Evolutionary conservation across 2,329 filamentous ascomycete genomes (phyloP), one percentile per base, ranked within the genome.

Genomic region (Dothideomycetes sp.): DNA sequence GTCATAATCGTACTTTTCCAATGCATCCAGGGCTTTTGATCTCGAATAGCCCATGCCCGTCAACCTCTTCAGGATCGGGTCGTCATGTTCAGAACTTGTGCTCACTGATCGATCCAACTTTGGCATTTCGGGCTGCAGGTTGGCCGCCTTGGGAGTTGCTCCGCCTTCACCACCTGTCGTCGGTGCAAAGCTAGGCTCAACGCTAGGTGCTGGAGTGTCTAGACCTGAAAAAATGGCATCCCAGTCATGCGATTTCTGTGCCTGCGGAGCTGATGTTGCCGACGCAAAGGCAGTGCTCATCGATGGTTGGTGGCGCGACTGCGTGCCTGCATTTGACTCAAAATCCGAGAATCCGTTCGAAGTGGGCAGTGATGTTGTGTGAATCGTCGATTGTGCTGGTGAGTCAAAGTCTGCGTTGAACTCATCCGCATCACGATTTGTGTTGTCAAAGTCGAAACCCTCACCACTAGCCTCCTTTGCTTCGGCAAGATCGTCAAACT

Each of bases 1-100:
- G 61, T 95, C 91, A 64, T 96, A 95, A 65, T 96, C 87, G 59
- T 84, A 94, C 61, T 89, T 88, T 69, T 96, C 89, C 57, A 96
- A 65, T 17, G 91, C 89, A 35, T 71, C 70, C 24, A 95, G 65
- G 12, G 86, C 83, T 36, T 84, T 78, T 6, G 70, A 67, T 20
- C 89, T 73, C 4, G 77, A 64, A 58, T 93, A 96, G 1, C 89
- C 89, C 87, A 96, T 94, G 8, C 76, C 73, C 1, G 85, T 94
- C 55, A 96, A 62, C 51, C 87, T 80, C 69, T 94, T 93, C 50
- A 96, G 65, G 43, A 94, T 89, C 7, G 86, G 83, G 57, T 96
- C 89, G 56, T 96, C 89, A 54, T 93, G 84, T 54, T 82, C 82
- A 3, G 82, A 82, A 15, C 80, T 77, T 38, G 78, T 74, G 31